These are phyloP conservation scores for Naganishia antarctica DNA, from an alignment of 768 basidiomycete species.

Conservation along the genomic window DNA sequence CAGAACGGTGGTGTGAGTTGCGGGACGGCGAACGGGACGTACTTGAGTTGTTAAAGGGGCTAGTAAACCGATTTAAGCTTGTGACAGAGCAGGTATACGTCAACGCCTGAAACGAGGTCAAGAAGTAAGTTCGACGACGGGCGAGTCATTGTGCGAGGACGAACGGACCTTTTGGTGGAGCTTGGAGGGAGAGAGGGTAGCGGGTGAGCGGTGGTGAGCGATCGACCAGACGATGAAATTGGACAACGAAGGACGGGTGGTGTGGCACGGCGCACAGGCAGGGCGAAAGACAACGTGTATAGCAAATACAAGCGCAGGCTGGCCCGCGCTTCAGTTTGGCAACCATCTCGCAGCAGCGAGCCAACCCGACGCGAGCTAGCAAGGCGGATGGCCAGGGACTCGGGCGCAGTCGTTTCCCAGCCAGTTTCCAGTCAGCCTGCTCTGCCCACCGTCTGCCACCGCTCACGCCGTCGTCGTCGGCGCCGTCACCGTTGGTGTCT, in stretches of 20 bases:
- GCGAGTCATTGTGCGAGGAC: background rate
- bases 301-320: background rate
- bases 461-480: background rate
- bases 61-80: conserved; percentile 34
- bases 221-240: background rate
- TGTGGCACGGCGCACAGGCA: too few species aligned
- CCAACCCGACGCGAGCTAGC: too few species aligned
- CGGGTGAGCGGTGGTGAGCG: background rate
- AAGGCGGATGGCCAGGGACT: background rate
- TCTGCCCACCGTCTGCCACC: background rate
- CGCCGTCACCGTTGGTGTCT: conserved; percentile 6
- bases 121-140: conserved; percentile 4
- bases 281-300: background rate
- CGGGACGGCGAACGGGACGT: background rate
- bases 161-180: conserved; percentile 23
- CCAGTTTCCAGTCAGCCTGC: background rate
- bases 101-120: conserved; percentile 22
- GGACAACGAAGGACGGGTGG: too few species aligned
- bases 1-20: background rate
- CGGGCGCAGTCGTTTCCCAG: background rate
- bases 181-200: background rate
- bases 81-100: conserved; percentile 31
- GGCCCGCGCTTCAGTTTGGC: background rate
- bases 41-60: conserved; percentile 31
- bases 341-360: too few species aligned